Conservation (phyloP, 2,329 filamentous ascomycete species). For the Fusarium chlamydosporum region DNA sequence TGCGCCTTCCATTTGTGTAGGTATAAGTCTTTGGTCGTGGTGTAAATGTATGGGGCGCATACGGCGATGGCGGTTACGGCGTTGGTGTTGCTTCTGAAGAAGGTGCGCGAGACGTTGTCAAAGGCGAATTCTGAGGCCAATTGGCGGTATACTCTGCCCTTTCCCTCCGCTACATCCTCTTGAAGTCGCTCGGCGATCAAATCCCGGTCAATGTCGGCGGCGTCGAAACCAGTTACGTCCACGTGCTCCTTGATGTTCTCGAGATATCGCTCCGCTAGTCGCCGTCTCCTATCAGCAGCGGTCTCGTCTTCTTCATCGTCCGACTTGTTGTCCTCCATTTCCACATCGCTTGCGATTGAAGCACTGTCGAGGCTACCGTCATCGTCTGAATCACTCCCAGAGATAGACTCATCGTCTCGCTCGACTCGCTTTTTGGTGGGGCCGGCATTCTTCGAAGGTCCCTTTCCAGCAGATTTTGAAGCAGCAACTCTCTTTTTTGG, state of each 20-base stretch:
- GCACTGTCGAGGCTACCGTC: conserved; percentile 63
- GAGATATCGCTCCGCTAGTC: conserved; percentile 92
- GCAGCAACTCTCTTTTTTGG: conserved; percentile 72
- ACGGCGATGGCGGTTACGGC: conserved; percentile 84
- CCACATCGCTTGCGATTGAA: conserved; percentile 63
- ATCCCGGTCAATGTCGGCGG: conserved; percentile 92
- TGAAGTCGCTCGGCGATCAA: conserved; percentile 90
- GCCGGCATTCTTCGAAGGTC: conserved; percentile 58
- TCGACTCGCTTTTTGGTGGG: conserved; percentile 63
- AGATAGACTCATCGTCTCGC: conserved; percentile 80
- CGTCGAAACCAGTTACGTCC: conserved; percentile 88
- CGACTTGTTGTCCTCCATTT: conserved; percentile 63
- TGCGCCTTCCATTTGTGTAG: conserved; percentile 93
- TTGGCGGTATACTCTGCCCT: conserved; percentile 88
- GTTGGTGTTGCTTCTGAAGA: conserved; percentile 84
- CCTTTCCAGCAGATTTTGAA: conserved; percentile 60
- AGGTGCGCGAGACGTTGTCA: conserved; percentile 73
- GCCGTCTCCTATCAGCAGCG: conserved; percentile 86
- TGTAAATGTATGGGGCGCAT: conserved; percentile 86
- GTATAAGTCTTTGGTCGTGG: conserved; percentile 85
- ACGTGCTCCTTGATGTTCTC: conserved; percentile 89
- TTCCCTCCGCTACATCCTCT: conserved; percentile 92
- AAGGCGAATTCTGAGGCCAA: conserved; percentile 82
- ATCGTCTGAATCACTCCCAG: conserved; percentile 82
- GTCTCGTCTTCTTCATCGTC: conserved; percentile 89